Conservation (phyloP, 805 yeast genomes). For the Sugiyamaella valdiviana region DNA sequence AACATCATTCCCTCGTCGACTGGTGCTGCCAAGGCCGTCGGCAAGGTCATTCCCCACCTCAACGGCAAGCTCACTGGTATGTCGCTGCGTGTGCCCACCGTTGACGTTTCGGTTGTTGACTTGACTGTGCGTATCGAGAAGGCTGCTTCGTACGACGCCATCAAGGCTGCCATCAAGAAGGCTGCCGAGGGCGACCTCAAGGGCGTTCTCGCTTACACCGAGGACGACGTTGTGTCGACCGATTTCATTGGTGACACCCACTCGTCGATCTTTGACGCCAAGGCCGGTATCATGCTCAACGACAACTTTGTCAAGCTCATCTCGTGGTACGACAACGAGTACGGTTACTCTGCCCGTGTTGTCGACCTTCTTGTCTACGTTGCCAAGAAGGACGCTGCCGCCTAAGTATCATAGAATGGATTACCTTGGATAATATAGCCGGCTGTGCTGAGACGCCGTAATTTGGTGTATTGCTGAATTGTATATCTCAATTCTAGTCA, state of each 20-base stretch:
- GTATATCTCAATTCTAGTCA: no score
- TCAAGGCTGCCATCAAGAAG: constrained; percentile 66
- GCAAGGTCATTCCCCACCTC: constrained; percentile 86
- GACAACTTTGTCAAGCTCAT: constrained; percentile 85
- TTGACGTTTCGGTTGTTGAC: constrained; percentile 90
- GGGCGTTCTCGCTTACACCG: constrained; percentile 86
- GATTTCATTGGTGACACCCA: constrained; percentile 80
- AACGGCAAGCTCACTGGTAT: constrained; percentile 93
- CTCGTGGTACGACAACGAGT: constrained; percentile 95
- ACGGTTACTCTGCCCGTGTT: constrained; percentile 93
- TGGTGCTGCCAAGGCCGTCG: constrained; percentile 97
- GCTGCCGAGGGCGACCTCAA: constrained; percentile 72
- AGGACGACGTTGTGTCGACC: constrained; percentile 85
- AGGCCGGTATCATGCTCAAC: constrained; percentile 83
- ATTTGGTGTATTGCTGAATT: no score
- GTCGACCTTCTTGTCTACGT: constrained; percentile 82
- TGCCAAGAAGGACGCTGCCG: constrained; percentile 45
- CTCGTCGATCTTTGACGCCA: constrained; percentile 86
- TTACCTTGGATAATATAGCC: no score
- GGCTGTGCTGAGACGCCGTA: no score
- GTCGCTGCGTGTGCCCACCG: constrained; percentile 91
- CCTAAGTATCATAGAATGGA: not conserved
- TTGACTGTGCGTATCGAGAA: constrained; percentile 77
- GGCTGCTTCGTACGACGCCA: constrained; percentile 75
- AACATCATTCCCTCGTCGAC: constrained; percentile 94